Conservation (phyloP, 805 yeast species). For the Ogataea nakhonphanomensis region DNA sequence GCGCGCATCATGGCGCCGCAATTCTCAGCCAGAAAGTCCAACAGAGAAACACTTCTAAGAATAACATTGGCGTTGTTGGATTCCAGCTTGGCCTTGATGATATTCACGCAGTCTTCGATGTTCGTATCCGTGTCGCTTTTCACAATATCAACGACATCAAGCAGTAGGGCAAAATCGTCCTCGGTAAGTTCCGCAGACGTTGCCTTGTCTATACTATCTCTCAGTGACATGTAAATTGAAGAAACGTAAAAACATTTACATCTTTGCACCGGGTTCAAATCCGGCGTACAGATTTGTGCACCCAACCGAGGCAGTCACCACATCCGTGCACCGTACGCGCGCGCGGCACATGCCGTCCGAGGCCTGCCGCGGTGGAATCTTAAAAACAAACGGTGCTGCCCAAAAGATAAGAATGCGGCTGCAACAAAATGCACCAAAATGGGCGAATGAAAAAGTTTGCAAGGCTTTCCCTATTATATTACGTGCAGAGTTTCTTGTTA, state of each 20-base stretch:
- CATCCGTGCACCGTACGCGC: background rate
- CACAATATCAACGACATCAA: conserved; percentile 66
- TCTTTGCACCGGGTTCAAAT: conserved; percentile 1
- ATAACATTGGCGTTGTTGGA: conserved; percentile 63
- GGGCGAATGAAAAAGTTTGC: background rate
- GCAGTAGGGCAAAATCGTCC: conserved; percentile 65
- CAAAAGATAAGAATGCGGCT: conserved; percentile 1
- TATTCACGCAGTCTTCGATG: conserved; percentile 42
- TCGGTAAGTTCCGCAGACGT: conserved; percentile 59
- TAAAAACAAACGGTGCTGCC: background rate
- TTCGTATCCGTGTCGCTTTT: conserved; percentile 58
- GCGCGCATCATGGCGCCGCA: conserved; percentile 69
- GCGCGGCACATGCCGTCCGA: conserved; percentile 5
- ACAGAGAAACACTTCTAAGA: conserved; percentile 51
- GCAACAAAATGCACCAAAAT: background rate
- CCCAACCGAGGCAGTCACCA: background rate
- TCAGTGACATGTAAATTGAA: conserved; percentile 15
- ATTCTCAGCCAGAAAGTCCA: conserved; percentile 67
- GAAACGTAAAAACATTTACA: background rate
- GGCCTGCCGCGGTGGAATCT: conserved; percentile 4
- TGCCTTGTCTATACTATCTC: conserved; percentile 40
- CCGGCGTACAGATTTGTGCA: background rate
- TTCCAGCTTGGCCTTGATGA: conserved; percentile 46
- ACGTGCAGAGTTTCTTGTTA: background rate
- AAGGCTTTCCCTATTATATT: conserved; percentile 2